These are phyloP conservation scores for Pluteus cervinus DNA, from an alignment of 768 basidiomycete genomes.

Conservation along the genomic window DNA sequence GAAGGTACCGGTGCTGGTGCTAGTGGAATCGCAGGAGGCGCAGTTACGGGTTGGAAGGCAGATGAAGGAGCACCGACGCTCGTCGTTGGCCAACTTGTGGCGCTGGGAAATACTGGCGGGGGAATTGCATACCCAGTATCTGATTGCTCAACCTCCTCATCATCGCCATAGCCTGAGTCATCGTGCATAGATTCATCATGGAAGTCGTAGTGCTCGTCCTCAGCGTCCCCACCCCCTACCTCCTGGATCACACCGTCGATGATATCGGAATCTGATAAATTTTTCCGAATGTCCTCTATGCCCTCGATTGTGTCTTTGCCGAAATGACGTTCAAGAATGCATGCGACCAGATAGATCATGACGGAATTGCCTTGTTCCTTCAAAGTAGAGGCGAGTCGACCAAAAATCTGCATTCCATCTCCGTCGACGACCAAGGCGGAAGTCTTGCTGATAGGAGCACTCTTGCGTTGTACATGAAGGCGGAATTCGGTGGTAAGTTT, in stretches of 20 bases:
- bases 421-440: conserved; percentile 57
- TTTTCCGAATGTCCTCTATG: conserved; percentile 59
- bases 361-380: conserved; percentile 58
- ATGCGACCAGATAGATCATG: conserved; percentile 86
- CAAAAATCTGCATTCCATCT: conserved; percentile 65
- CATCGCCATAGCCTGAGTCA: conserved; percentile 13
- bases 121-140: conserved; percentile 9
- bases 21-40: conserved; percentile 9
- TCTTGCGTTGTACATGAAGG: conserved; percentile 71
- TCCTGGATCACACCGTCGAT: conserved; percentile 53
- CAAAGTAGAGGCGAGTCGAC: conserved; percentile 53
- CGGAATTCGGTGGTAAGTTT: conserved; percentile 80
- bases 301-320: conserved; percentile 74
- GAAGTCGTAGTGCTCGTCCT: conserved; percentile 17
- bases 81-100: conserved; percentile 14
- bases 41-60: no score
- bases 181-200: conserved; percentile 13
- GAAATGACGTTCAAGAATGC: conserved; percentile 83
- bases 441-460: conserved; percentile 67
- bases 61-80: conserved; percentile 8
- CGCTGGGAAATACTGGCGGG: conserved; percentile 11
- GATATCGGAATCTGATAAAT: conserved; percentile 51
- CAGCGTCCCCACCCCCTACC: conserved; percentile 17
- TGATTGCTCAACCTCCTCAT: conserved; percentile 14
- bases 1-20: conserved; percentile 17